Percentiles rank a stretch among this genome's conserved stretches.
Evolutionary conservation across 1,284 basidiomycete genomes (phyloP).

Genomic region (Thecaphora thlaspeos): DNA sequence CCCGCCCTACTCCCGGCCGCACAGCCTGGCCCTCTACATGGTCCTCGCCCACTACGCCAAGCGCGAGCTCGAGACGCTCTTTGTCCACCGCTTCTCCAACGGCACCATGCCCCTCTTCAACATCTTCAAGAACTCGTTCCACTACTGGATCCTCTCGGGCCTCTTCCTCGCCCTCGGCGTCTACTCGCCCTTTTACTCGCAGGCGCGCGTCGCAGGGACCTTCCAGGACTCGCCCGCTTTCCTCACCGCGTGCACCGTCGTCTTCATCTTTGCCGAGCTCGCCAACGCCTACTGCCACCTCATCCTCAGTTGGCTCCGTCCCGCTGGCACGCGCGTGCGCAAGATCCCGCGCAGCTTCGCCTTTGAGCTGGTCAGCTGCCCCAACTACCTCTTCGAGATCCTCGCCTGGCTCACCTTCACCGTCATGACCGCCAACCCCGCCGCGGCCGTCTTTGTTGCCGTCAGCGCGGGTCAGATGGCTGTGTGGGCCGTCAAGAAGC

Average conservation of each 20-base stretch:
- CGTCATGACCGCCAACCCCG: slow-evolving; percentile 67
- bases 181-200: slow-evolving; percentile 63
- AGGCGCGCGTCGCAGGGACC: slow-evolving; percentile 70
- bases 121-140: slow-evolving; percentile 73
- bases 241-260: slow-evolving; percentile 67
- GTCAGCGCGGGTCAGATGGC: slow-evolving; percentile 75
- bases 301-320: slow-evolving; percentile 77
- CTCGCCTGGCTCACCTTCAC: slow-evolving; percentile 74
- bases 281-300: slow-evolving; percentile 83
- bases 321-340: slow-evolving; percentile 74
- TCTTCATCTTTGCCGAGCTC: slow-evolving; percentile 80
- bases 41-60: slow-evolving; percentile 86
- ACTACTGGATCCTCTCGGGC: slow-evolving; percentile 72
- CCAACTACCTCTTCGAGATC: slow-evolving; percentile 92
- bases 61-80: slow-evolving; percentile 88
- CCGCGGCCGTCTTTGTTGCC: slow-evolving; percentile 72
- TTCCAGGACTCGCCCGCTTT: slow-evolving; percentile 69
- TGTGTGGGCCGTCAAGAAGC: slow-evolving; percentile 89
- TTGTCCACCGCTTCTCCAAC: slow-evolving; percentile 80
- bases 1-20: neutral
- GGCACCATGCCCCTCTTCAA: slow-evolving; percentile 87
- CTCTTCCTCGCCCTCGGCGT: slow-evolving; percentile 26
- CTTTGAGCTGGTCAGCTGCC: slow-evolving; percentile 80
- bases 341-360: slow-evolving; percentile 77
- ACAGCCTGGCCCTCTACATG: slow-evolving; percentile 74